A percentile compares a stretch with the other conserved stretches of the same genome.
Evolutionary conservation across 208 protist species (phyloP).

Genomic region (Leishmania amazonensis): DNA sequence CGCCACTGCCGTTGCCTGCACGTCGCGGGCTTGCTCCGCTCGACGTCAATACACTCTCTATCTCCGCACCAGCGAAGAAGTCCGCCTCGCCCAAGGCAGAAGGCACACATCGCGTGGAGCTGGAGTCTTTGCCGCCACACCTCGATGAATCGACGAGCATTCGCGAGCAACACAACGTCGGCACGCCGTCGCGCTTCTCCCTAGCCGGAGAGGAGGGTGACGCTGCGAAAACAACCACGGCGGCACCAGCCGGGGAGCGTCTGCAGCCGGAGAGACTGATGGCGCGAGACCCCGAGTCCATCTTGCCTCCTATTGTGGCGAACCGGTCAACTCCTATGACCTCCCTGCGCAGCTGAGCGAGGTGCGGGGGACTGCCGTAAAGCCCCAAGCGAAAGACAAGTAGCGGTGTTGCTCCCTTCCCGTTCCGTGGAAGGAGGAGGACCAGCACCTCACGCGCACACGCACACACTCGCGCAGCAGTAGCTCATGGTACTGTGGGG

Average conservation of each 20-base stretch:
- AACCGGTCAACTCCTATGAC: neutral
- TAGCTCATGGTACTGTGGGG: neutral
- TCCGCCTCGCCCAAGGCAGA: conserved; percentile 4
- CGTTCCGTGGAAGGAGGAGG: neutral
- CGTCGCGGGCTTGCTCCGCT: conserved; percentile 23
- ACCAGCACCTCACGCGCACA: neutral
- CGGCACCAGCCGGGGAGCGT: conserved; percentile 9
- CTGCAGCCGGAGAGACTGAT: conserved; percentile 18
- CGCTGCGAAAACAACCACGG: neutral
- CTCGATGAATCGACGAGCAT: conserved; percentile 10
- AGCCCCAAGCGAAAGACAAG: neutral
- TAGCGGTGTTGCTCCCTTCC: neutral
- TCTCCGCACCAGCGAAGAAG: neutral
- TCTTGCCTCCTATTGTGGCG: conserved; percentile 29
- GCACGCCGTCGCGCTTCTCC: conserved; percentile 14
- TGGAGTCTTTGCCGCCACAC: neutral
- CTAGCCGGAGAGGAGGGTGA: conserved; percentile 12
- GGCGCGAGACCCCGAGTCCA: conserved; percentile 11
- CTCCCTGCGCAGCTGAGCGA: neutral
- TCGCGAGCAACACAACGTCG: conserved; percentile 10
- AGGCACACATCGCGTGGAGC: no score
- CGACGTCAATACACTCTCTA: conserved; percentile 13
- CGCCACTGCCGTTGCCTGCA: neutral
- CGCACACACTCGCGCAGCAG: neutral
- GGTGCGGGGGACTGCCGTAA: neutral